Evolutionary conservation across 352 stramenopile species (phyloP).

Genomic region (Nothophytophthora sp.): DNA sequence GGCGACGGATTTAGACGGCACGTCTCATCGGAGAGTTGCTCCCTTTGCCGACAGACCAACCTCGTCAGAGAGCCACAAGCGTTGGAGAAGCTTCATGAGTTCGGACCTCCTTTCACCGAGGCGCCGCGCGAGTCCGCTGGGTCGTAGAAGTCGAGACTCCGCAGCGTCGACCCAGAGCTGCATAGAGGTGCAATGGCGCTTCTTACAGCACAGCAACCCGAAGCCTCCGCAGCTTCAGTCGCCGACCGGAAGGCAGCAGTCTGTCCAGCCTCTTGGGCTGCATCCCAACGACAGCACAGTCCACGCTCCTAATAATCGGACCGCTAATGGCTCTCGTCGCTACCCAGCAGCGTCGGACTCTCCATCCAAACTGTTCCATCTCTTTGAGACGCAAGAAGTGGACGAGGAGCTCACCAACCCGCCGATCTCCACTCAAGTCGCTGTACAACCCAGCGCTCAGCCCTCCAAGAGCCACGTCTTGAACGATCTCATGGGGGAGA

Average conservation of each 20-base stretch:
- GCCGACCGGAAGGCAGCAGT: conserved; percentile 2
- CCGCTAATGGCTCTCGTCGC: too few species aligned
- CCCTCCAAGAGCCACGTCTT: conserved; percentile 37
- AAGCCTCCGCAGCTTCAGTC: conserved; percentile 17
- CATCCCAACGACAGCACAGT: not conserved
- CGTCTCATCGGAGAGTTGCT: too few species aligned
- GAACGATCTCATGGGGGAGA: conserved; percentile 61
- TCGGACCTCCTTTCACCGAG: conserved; percentile 6
- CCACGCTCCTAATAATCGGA: not conserved
- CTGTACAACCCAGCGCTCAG: conserved; percentile 3
- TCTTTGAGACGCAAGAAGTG: conserved; percentile 19
- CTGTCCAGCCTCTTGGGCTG: conserved; percentile 4
- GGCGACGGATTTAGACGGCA: too few species aligned
- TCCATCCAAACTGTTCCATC: conserved; percentile 20
- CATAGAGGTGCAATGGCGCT: conserved; percentile 59
- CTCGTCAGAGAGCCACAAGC: too few species aligned
- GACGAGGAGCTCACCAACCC: conserved; percentile 3
- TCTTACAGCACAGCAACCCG: conserved; percentile 45
- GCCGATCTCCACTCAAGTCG: conserved; percentile 7
- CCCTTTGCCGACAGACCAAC: too few species aligned
- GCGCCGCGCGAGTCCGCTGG: conserved; percentile 26
- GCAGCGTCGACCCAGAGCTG: conserved; percentile 24
- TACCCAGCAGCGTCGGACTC: conserved; percentile 4
- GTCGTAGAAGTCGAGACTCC: conserved; percentile 29
- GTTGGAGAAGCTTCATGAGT: conserved; percentile 22